phyloP scores from a whole-genome alignment of 2,329 filamentous ascomycete species.

The Fusarium sp. region DNA sequence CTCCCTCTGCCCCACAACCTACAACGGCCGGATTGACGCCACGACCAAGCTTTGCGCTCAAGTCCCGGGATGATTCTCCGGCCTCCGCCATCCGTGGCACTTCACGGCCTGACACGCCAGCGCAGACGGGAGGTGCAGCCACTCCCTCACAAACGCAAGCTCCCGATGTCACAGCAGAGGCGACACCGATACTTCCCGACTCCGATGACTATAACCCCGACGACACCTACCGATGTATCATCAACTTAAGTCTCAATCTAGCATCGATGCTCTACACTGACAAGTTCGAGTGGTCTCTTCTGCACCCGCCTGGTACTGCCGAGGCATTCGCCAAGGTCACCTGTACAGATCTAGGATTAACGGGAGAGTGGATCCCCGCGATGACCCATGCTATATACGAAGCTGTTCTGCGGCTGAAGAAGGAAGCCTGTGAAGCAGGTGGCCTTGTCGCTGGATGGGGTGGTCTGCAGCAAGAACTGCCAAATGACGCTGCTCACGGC shows the following conservation, averaged over 20 bases:
- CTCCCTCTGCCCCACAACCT: conserved; percentile 38
- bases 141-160: conserved; percentile 60
- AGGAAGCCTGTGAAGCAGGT: conserved; percentile 93
- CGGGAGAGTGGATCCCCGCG: conserved; percentile 92
- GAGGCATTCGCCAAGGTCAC: conserved; percentile 93
- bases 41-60: conserved; percentile 48
- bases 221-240: conserved; percentile 93
- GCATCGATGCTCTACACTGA: conserved; percentile 93
- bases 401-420: conserved; percentile 90
- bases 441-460: conserved; percentile 82
- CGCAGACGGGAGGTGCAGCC: conserved; percentile 62
- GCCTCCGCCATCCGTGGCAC: conserved; percentile 49
- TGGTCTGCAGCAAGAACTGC: conserved; percentile 72
- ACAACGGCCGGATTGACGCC: conserved; percentile 43
- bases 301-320: conserved; percentile 90
- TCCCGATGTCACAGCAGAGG: conserved; percentile 74
- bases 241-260: conserved; percentile 90
- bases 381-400: conserved; percentile 98
- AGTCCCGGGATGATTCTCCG: conserved; percentile 55
- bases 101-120: conserved; percentile 68
- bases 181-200: conserved; percentile 69
- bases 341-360: conserved; percentile 88
- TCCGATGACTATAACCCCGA: conserved; percentile 87
- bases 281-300: conserved; percentile 96
- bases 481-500: conserved; percentile 89